phyloP scores from a whole-genome alignment of 352 stramenopile genomes.

The Globisporangium ultimum region DNA sequence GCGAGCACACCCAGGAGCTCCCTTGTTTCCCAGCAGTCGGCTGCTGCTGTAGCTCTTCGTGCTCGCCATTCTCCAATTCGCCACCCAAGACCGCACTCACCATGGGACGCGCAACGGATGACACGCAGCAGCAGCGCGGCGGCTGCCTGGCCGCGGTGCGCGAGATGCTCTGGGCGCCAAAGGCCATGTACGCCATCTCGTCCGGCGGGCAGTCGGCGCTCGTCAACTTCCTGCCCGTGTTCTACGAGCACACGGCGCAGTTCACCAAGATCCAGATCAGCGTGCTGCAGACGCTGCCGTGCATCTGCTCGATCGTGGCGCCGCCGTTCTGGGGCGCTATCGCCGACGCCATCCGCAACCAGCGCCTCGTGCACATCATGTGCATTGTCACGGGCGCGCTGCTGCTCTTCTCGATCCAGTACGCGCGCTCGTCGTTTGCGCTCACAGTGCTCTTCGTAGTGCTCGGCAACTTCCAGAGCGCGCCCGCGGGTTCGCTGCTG shows the following conservation, averaged over 20 bases:
- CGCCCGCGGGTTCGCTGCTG: constrained; percentile 56
- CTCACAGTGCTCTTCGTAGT: constrained; percentile 49
- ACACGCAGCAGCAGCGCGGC: constrained; percentile 1
- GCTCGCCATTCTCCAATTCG: constrained; percentile 8
- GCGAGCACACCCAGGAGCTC: too few relatives aligned
- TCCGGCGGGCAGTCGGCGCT: constrained; percentile 61
- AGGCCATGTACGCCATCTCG: constrained; percentile 76
- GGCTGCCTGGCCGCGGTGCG: not conserved
- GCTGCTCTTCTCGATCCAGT: constrained; percentile 56
- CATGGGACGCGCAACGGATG: constrained; percentile 19
- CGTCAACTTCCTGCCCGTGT: constrained; percentile 75
- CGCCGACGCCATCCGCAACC: constrained; percentile 60
- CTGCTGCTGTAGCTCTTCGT: too few relatives aligned
- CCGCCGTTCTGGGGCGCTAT: constrained; percentile 74
- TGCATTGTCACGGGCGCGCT: constrained; percentile 57
- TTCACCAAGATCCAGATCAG: constrained; percentile 81
- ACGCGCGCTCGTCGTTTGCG: constrained; percentile 42
- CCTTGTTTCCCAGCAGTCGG: too few relatives aligned
- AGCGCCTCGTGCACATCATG: constrained; percentile 58
- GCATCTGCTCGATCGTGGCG: constrained; percentile 59
- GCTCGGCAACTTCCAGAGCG: constrained; percentile 60
- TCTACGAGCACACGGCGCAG: constrained; percentile 57
- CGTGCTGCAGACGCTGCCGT: constrained; percentile 63
- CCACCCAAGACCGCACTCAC: constrained; percentile 13
- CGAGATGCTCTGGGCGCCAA: constrained; percentile 55